A percentile compares a stretch with the other conserved stretches of the same genome.
Conservation (phyloP, 495 filamentous ascomycete species). For the Trypethelium eluteriae region DNA sequence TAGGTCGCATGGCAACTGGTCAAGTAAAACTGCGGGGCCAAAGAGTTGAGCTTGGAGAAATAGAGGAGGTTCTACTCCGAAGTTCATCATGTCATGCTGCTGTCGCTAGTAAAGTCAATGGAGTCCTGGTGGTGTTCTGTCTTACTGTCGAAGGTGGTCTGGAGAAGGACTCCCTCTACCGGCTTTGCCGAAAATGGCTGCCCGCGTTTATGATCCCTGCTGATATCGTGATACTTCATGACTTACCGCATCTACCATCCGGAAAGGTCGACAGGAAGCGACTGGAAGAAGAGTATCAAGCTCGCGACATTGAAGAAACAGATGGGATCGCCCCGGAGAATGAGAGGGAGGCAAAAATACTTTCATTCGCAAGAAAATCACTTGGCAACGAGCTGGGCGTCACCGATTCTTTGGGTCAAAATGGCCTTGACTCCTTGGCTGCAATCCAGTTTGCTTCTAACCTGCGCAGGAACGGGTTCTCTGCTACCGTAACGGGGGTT, state of each 20-base stretch:
- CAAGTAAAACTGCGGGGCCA: constrained; percentile 81
- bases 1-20: constrained; percentile 68
- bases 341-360: constrained; percentile 42
- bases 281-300: constrained; percentile 50
- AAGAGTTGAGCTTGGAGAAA: constrained; percentile 73
- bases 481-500: constrained; percentile 48
- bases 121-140: constrained; percentile 61
- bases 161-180: constrained; percentile 39
- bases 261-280: constrained; percentile 67
- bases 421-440: constrained; percentile 64
- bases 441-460: constrained; percentile 59
- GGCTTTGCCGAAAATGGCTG: constrained; percentile 61
- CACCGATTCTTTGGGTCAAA: constrained; percentile 41
- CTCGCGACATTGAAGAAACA: constrained; percentile 12
- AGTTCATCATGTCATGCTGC: constrained; percentile 46
- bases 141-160: constrained; percentile 37
- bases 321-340: constrained; percentile 11
- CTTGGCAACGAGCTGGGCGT: constrained; percentile 40
- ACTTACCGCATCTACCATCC: constrained; percentile 64
- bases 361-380: constrained; percentile 40
- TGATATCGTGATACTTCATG: constrained; percentile 52
- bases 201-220: constrained; percentile 71
- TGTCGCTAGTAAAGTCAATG: constrained; percentile 52
- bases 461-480: constrained; percentile 47
- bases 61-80: constrained; percentile 60